A percentile compares a stretch with the other conserved stretches of the same genome.
Conservation (phyloP, 2,329 filamentous ascomycete species). For the Thielaviopsis populi region DNA sequence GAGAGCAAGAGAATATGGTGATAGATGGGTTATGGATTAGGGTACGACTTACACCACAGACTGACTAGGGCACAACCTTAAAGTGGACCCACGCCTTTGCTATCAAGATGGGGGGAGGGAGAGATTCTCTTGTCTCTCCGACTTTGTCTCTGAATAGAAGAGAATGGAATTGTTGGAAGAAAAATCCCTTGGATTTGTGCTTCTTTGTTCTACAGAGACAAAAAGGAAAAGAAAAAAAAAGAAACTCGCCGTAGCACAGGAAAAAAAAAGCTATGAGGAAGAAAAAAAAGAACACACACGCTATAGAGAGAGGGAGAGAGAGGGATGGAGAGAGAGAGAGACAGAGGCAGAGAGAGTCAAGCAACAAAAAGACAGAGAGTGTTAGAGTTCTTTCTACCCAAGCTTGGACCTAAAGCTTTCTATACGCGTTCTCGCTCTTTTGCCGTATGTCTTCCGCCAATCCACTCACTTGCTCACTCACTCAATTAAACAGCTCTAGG, state of each 20-base stretch:
- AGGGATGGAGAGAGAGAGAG: no score
- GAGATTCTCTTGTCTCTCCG: neutral
- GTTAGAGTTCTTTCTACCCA: no score
- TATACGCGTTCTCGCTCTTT: neutral
- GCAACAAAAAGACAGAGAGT: no score
- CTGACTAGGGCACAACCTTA: neutral
- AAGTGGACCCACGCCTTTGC: neutral
- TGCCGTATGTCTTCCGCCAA: no score
- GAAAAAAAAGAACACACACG: neutral
- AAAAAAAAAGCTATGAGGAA: neutral
- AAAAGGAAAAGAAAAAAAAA: neutral
- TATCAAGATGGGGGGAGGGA: neutral
- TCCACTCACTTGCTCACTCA: no score
- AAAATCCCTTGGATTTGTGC: neutral
- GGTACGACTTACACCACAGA: neutral
- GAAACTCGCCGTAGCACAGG: no score
- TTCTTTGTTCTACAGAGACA: neutral
- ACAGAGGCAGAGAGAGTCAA: no score
- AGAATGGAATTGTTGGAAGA: slow-evolving; percentile 1
- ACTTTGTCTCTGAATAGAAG: neutral
- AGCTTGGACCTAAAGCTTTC: neutral
- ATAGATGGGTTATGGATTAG: neutral
- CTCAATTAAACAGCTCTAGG: neutral
- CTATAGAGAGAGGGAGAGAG: neutral
- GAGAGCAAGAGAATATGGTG: neutral